phyloP scores from a whole-genome alignment of 495 filamentous ascomycete species.

The Penicillium longicatenatum region DNA sequence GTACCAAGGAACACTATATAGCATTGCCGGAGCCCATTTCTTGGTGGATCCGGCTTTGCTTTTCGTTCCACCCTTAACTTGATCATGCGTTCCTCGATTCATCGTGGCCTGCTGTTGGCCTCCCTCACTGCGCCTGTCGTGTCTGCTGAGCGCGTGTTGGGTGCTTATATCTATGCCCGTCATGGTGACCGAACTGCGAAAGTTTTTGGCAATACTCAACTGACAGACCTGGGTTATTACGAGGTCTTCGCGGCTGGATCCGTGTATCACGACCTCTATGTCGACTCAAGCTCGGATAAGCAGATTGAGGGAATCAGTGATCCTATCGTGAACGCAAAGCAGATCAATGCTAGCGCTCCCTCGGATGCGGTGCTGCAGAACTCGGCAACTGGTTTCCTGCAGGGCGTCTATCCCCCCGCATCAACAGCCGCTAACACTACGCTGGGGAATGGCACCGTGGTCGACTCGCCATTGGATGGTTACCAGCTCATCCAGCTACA shows the following conservation, averaged over 20 bases:
- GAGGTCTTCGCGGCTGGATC: conserved; percentile 63
- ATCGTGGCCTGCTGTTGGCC: conserved; percentile 35
- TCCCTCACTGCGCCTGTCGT: conserved; percentile 35
- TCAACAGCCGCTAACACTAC: conserved; percentile 30
- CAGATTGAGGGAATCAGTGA: conserved; percentile 59
- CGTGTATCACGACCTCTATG: conserved; percentile 65
- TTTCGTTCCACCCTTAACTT: neutral
- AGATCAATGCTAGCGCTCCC: conserved; percentile 59
- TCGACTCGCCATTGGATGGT: conserved; percentile 57
- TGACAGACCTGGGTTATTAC: conserved; percentile 62
- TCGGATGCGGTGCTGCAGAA: conserved; percentile 64
- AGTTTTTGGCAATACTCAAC: conserved; percentile 48
- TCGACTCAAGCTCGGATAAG: conserved; percentile 47
- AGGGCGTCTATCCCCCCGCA: conserved; percentile 64
- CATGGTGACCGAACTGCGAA: conserved; percentile 67
- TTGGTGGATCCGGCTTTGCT: neutral
- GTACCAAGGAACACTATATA: neutral
- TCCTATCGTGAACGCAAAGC: conserved; percentile 57
- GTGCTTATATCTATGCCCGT: conserved; percentile 64
- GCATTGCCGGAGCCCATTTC: neutral
- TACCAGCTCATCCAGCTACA: conserved; percentile 63
- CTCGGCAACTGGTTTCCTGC: conserved; percentile 58
- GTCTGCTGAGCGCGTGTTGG: conserved; percentile 61
- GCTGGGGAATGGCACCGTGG: conserved; percentile 53
- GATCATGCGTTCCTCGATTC: conserved; percentile 36